Conservation (phyloP, 495 filamentous ascomycete species). For the Tirmania nivea region DNA sequence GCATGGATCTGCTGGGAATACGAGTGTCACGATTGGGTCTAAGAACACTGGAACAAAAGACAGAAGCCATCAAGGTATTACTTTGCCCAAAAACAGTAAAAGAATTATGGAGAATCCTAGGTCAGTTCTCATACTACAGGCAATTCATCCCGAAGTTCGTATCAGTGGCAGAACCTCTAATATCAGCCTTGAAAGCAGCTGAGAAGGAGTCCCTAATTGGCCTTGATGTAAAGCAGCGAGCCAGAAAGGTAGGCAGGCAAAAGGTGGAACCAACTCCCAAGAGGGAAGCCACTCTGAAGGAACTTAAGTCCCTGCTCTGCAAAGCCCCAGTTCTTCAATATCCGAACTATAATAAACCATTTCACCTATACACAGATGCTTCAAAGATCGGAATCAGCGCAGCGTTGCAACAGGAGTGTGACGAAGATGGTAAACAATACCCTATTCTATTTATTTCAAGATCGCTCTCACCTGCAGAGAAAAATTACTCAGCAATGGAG, state of each 20-base stretch:
- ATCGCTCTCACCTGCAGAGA: not conserved
- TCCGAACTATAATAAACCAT: not conserved
- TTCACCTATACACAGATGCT: not conserved
- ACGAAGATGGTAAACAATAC: not conserved
- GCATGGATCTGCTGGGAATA: not conserved
- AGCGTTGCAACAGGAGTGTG: not conserved
- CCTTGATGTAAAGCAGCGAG: not conserved
- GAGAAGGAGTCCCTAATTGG: not conserved
- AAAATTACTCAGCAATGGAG: not conserved
- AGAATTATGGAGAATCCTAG: not conserved
- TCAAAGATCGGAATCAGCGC: not conserved
- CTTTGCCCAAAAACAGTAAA: not conserved
- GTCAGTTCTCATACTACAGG: slow-evolving; percentile 1
- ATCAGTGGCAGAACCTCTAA: not conserved
- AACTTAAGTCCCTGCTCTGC: not conserved
- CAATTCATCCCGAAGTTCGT: slow-evolving; percentile 1
- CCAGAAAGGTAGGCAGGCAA: not conserved
- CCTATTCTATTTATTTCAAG: not conserved
- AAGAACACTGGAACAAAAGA: not conserved
- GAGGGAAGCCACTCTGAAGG: not conserved
- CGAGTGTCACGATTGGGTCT: not conserved
- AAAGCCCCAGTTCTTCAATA: not conserved
- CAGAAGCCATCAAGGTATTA: not conserved
- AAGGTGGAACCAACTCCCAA: not conserved
- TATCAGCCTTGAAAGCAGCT: not conserved